Evolutionary conservation across 2,329 filamentous ascomycete genomes (phyloP), one percentile per base, ranked within the genome.

Genomic region (Cyphellophora attinorum): DNA sequence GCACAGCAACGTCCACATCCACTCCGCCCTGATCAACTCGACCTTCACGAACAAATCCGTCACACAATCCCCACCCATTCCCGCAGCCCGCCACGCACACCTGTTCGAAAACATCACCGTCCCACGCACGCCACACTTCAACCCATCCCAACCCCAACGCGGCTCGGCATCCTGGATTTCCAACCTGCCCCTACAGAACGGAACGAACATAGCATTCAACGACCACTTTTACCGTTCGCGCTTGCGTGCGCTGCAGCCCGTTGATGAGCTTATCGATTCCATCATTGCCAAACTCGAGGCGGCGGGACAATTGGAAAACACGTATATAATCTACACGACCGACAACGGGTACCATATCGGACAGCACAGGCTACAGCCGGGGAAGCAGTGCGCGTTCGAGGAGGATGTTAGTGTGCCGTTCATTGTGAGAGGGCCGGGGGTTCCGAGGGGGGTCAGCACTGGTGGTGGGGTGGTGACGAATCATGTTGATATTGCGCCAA

Each of bases 401-500:
- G 70, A 74, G 34, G 73, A 77, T 38, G 70, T 76, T 37, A 68
- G 72, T 2, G 68, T 78, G 1, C 73, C 74, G 0, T 60, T 79
- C 4, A 62, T 75, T 28, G 64, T 79, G 13, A 64, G 74, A 4
- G 75, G 75, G 0, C 75, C 75, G 0, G 69, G 71, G 0, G 55
- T 79, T 2, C 54, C 64, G 0, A 42, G 52, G 5, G 65, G 64
- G 2, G 8, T 25, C 8, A 11, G n/a, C 13, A 44, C 58, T 4
- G 55, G 54, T 0, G 54, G 59, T 3, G 52, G 67, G 14, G 51
- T 63, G 3, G 67, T 74, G 2, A 78, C 72, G 0, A 70, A 73
- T 0, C 77, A 81, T 40, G 75, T 75, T 3, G 77, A 81, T 45
- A 55, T 81, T 2, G 74, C 71, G 1, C 75, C 77, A 0, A 81